A percentile compares a stretch with the other conserved stretches of the same genome.
phyloP scores from a whole-genome alignment of 257 asterid genomes.

The Paraleonurus japonicus region DNA sequence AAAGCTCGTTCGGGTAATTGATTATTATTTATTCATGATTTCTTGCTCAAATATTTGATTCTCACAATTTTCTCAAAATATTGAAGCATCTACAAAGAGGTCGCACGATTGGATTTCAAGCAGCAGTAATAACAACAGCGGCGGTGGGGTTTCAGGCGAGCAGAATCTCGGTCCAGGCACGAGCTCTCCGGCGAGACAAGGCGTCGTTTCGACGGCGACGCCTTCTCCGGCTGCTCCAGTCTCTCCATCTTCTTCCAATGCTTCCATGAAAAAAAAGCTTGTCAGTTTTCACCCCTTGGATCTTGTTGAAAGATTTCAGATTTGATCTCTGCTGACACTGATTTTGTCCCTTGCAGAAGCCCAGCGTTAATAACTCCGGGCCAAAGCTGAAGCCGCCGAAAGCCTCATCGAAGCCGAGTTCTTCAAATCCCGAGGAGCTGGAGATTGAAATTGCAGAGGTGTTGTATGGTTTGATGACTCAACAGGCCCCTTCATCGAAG shows the following conservation, averaged over 20 bases:
- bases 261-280: conserved; percentile 66
- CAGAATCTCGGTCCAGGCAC: conserved; percentile 48
- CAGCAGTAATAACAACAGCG: conserved; percentile 44
- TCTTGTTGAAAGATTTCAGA: neutral
- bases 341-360: conserved; percentile 51
- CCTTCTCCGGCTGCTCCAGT: conserved; percentile 59
- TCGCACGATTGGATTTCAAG: conserved; percentile 81
- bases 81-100: conserved; percentile 79
- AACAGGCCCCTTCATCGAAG: conserved; percentile 66
- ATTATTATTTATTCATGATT: neutral
- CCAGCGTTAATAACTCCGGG: conserved; percentile 34
- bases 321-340: neutral
- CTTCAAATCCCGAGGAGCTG: conserved; percentile 79
- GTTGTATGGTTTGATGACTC: conserved; percentile 76
- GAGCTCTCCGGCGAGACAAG: conserved; percentile 66
- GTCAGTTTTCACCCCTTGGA: conserved; percentile 43
- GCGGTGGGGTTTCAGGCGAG: conserved; percentile 46
- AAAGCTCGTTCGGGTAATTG: conserved; percentile 92
- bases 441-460: conserved; percentile 98
- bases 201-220: conserved; percentile 38
- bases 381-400: conserved; percentile 74
- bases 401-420: conserved; percentile 57
- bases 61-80: conserved; percentile 19
- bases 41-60: conserved; percentile 20
- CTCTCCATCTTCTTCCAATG: conserved; percentile 81